Conservation (phyloP, 108 stramenopile species). For the Cyclotella sp. region DNA sequence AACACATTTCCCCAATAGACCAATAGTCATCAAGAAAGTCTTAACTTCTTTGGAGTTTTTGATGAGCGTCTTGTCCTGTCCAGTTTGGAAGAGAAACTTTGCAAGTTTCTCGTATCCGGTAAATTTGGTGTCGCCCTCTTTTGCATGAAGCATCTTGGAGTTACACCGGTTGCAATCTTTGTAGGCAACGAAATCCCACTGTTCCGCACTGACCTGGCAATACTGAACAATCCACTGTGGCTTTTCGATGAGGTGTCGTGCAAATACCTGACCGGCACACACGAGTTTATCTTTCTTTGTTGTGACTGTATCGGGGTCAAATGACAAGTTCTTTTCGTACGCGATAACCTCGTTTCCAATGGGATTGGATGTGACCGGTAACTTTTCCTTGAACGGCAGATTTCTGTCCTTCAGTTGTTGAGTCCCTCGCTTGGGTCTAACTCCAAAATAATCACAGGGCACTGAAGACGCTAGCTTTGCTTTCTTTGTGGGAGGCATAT, state of each 20-base stretch:
- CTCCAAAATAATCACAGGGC: neutral
- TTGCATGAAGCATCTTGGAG: neutral
- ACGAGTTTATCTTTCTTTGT: neutral
- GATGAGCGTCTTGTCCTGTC: neutral
- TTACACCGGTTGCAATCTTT: neutral
- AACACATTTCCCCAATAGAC: neutral
- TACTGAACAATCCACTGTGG: neutral
- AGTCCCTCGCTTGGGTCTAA: neutral
- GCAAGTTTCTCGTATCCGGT: neutral
- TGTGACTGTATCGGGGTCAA: neutral
- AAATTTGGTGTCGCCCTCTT: conserved; percentile 3
- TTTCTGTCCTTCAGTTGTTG: neutral
- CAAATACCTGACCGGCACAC: conserved; percentile 13
- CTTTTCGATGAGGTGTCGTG: neutral
- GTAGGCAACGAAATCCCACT: neutral
- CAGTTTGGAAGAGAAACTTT: neutral
- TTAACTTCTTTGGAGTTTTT: neutral
- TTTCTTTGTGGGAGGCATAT: neutral
- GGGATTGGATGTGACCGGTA: neutral
- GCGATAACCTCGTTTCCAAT: neutral
- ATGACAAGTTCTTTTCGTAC: neutral
- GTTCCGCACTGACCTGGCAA: neutral
- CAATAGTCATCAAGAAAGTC: neutral
- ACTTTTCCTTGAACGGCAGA: neutral
- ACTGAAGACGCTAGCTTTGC: neutral